Conservation (phyloP, 768 basidiomycete species). For the Termitomyces sp. region DNA sequence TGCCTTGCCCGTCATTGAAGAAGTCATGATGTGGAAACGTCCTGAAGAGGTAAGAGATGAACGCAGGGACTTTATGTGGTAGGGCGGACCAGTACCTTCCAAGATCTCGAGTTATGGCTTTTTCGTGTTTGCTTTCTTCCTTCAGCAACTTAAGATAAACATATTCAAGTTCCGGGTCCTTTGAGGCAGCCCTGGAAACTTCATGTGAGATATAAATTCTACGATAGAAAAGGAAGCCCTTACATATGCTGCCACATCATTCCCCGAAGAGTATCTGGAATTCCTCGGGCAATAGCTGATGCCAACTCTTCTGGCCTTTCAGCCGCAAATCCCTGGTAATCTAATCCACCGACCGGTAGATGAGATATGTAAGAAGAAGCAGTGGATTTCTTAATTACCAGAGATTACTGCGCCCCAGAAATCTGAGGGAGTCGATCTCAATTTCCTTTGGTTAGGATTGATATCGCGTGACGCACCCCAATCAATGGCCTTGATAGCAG, state of each 20-base stretch:
- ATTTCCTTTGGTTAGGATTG: background rate
- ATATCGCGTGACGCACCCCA: constrained; percentile 54
- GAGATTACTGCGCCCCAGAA: constrained; percentile 96
- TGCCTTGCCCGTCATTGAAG: constrained; percentile 91
- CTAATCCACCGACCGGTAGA: constrained; percentile 28
- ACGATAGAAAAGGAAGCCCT: constrained; percentile 2
- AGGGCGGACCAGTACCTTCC: constrained; percentile 49
- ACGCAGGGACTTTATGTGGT: background rate
- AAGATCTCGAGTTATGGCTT: constrained; percentile 89
- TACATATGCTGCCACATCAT: constrained; percentile 98
- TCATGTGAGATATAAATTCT: constrained; percentile 8
- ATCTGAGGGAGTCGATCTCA: constrained; percentile 37
- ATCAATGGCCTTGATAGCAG: constrained; percentile 52
- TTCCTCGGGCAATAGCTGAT: constrained; percentile 86
- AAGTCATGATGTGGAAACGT: constrained; percentile 98
- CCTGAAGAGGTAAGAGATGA: constrained; percentile 28
- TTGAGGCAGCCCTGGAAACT: constrained; percentile 82
- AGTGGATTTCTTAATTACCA: constrained; percentile 34
- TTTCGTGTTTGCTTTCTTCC: constrained; percentile 84
- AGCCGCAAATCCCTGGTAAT: constrained; percentile 86
- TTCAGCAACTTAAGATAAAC: constrained; percentile 81
- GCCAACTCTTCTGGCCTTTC: constrained; percentile 76
- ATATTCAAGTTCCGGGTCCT: constrained; percentile 80
- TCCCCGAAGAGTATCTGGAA: constrained; percentile 81
- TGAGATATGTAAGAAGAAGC: background rate